Evolutionary conservation across 345 rosid genomes (phyloP).

Genomic region (Euclidium syriacum): DNA sequence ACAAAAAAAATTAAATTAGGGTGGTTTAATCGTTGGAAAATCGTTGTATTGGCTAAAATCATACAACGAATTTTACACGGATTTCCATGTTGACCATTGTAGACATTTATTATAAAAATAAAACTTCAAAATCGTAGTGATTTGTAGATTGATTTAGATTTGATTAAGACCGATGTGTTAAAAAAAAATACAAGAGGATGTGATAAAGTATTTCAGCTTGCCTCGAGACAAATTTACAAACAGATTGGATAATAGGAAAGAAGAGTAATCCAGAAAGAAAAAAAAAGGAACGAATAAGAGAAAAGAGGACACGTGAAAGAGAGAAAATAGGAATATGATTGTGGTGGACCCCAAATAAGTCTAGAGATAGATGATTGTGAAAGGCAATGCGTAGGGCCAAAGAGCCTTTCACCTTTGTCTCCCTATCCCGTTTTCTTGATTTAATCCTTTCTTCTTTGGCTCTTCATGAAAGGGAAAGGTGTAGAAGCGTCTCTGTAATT

Average conservation of each 20-base stretch:
- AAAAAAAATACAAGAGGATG: too few relatives aligned
- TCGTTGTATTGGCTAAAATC: too few relatives aligned
- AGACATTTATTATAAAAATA: too few relatives aligned
- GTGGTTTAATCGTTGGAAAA: too few relatives aligned
- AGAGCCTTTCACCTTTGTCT: constrained; percentile 20
- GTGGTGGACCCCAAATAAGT: constrained; percentile 5
- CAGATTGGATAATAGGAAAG: background rate
- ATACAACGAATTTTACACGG: too few relatives aligned
- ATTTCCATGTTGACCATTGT: too few relatives aligned
- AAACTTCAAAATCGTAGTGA: too few relatives aligned
- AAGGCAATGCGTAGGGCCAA: constrained; percentile 23
- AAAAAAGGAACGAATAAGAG: background rate
- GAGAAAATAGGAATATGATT: constrained; percentile 4
- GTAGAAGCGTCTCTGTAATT: background rate
- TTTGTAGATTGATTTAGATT: too few relatives aligned
- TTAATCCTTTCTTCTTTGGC: constrained; percentile 17
- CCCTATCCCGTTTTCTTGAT: constrained; percentile 12
- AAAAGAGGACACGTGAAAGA: constrained; percentile 20
- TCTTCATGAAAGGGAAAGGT: constrained; percentile 30
- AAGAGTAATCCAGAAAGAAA: background rate
- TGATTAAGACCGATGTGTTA: too few relatives aligned
- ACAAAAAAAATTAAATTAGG: too few relatives aligned
- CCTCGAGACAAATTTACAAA: background rate
- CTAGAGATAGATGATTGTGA: constrained; percentile 15
- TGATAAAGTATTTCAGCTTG: background rate